Conservation (phyloP, 345 rosid genomes). For the Mallotus nudiflorus region DNA sequence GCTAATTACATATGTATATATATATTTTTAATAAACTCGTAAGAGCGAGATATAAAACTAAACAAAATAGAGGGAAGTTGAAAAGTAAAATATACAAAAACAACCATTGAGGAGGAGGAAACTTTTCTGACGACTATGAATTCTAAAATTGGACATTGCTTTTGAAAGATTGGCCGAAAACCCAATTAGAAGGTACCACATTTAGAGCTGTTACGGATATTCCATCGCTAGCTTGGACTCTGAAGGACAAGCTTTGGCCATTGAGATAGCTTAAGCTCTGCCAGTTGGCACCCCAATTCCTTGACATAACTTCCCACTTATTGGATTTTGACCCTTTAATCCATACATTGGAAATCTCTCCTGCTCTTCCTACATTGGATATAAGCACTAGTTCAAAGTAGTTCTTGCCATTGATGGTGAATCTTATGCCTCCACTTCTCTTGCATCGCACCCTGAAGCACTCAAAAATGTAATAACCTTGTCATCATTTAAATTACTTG, state of each 20-base stretch:
- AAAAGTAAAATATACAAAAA: background rate
- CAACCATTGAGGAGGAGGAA: no score
- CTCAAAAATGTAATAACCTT: background rate
- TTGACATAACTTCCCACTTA: slow-evolving; percentile 56
- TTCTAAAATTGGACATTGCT: slow-evolving; percentile 54
- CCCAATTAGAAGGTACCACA: slow-evolving; percentile 56
- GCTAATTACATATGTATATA: background rate
- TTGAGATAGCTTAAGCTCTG: slow-evolving; percentile 65
- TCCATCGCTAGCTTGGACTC: slow-evolving; percentile 52
- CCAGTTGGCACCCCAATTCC: slow-evolving; percentile 77
- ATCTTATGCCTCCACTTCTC: slow-evolving; percentile 71
- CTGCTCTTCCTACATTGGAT: slow-evolving; percentile 66
- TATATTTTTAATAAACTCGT: slow-evolving; percentile 9
- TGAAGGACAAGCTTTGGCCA: slow-evolving; percentile 64
- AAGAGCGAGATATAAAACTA: background rate
- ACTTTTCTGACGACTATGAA: background rate
- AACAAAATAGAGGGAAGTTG: no score
- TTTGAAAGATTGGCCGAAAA: slow-evolving; percentile 65
- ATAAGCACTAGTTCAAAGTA: slow-evolving; percentile 72
- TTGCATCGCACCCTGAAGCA: slow-evolving; percentile 52
- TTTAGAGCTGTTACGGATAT: slow-evolving; percentile 39
- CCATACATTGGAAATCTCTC: slow-evolving; percentile 54
- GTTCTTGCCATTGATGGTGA: slow-evolving; percentile 61
- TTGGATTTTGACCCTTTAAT: slow-evolving; percentile 57
- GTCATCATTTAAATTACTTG: background rate